phyloP scores from a whole-genome alignment of 257 asterid genomes.

The Avicennia marina region DNA sequence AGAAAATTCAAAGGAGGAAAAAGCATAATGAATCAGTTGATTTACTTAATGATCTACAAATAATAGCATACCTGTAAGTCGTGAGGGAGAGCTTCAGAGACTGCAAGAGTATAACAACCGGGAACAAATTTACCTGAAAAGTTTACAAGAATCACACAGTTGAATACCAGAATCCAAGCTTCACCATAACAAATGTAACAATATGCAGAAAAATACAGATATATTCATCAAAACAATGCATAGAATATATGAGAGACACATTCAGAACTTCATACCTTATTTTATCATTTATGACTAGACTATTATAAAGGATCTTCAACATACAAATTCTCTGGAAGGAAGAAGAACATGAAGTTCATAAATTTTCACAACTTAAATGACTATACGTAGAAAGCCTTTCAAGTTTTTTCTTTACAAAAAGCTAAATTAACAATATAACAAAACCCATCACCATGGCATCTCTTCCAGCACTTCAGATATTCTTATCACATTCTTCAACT shows the following conservation, averaged over 20 bases:
- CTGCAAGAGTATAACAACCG: constrained; percentile 88
- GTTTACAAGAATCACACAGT: constrained; percentile 7
- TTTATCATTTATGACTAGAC: neutral
- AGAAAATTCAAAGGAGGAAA: neutral
- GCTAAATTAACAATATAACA: no score
- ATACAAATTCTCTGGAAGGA: neutral
- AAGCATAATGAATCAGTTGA: neutral
- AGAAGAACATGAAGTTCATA: neutral
- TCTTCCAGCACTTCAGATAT: no score
- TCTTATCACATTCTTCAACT: no score
- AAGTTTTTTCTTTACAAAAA: neutral
- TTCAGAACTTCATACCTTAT: neutral
- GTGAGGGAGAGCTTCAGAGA: constrained; percentile 78
- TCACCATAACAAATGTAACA: neutral
- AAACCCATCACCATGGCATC: no score
- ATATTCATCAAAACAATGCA: neutral
- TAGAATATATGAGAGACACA: neutral
- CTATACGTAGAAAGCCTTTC: neutral
- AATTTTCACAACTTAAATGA: neutral
- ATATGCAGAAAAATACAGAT: neutral
- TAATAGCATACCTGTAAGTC: constrained; percentile 51
- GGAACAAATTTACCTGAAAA: constrained; percentile 74
- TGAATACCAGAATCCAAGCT: constrained; percentile 1
- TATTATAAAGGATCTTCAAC: neutral
- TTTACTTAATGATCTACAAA: neutral